Evolutionary conservation across 306 rosid species (phyloP).

Genomic region (Luffa aegyptiaca): DNA sequence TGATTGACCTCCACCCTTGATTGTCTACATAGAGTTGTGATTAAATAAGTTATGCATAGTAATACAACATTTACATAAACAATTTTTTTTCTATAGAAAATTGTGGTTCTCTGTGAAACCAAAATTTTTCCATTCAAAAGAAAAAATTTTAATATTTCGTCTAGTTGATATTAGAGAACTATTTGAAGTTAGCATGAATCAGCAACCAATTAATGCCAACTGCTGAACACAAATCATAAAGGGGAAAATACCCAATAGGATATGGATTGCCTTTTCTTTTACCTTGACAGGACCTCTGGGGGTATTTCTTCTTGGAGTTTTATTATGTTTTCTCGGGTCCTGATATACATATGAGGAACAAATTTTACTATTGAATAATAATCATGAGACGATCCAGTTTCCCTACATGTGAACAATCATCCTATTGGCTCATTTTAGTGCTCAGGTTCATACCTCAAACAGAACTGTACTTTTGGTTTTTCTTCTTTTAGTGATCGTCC

Average conservation of each 20-base stretch:
- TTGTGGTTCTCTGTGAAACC: background rate
- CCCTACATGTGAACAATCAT: background rate
- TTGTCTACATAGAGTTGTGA: constrained; percentile 29
- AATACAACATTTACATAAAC: background rate
- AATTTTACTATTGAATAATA: background rate
- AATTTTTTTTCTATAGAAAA: background rate
- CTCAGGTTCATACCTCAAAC: constrained; percentile 59
- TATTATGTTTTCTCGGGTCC: constrained; percentile 70
- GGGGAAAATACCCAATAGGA: background rate
- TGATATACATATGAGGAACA: constrained; percentile 18
- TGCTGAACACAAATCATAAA: background rate
- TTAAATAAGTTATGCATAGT: background rate
- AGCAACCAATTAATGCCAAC: constrained; percentile 1
- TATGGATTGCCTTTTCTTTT: constrained; percentile 12
- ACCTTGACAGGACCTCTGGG: constrained; percentile 69
- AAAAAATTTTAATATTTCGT: background rate
- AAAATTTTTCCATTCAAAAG: background rate
- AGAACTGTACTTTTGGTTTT: constrained; percentile 89
- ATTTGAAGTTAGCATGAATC: background rate
- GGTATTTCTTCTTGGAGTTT: constrained; percentile 61
- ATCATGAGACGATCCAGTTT: background rate
- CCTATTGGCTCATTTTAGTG: constrained; percentile 10
- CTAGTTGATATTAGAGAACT: background rate
- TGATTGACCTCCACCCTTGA: constrained; percentile 38
- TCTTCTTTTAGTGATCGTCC: constrained; percentile 76